Evolutionary conservation across 2,329 filamentous ascomycete genomes (phyloP).

Genomic region (Penicillium sp.): DNA sequence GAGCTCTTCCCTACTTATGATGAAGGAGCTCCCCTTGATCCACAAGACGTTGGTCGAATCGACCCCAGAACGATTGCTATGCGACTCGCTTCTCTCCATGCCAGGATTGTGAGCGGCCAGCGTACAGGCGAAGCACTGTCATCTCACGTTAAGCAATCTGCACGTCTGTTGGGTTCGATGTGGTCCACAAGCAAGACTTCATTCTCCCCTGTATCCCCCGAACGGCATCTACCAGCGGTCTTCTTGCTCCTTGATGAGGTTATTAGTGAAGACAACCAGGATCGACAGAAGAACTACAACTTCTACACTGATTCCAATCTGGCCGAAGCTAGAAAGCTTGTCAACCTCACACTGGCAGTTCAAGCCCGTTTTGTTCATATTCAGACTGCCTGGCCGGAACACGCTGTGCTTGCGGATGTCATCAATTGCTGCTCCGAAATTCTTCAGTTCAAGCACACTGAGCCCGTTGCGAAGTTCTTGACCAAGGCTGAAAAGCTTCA

Average conservation of each 20-base stretch:
- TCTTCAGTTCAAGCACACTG: slow-evolving; percentile 74
- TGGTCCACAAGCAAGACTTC: slow-evolving; percentile 30
- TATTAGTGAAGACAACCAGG: slow-evolving; percentile 53
- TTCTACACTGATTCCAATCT: slow-evolving; percentile 88
- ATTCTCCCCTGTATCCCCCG: slow-evolving; percentile 40
- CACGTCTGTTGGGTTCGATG: slow-evolving; percentile 39
- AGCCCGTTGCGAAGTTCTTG: slow-evolving; percentile 84
- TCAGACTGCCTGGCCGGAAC: slow-evolving; percentile 65
- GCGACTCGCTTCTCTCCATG: slow-evolving; percentile 65
- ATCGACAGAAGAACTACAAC: slow-evolving; percentile 66
- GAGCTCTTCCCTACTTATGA: slow-evolving; percentile 82
- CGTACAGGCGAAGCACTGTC: slow-evolving; percentile 35
- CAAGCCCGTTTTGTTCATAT: slow-evolving; percentile 75
- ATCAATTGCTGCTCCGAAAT: slow-evolving; percentile 74
- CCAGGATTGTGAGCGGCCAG: slow-evolving; percentile 44
- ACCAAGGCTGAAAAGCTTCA: slow-evolving; percentile 88
- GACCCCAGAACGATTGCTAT: slow-evolving; percentile 62
- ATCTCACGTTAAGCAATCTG: slow-evolving; percentile 40
- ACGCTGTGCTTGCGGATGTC: slow-evolving; percentile 82
- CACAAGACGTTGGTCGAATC: slow-evolving; percentile 30
- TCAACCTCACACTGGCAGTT: slow-evolving; percentile 70
- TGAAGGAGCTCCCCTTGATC: slow-evolving; percentile 52
- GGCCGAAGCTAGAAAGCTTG: slow-evolving; percentile 73
- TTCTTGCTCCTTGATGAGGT: slow-evolving; percentile 69
- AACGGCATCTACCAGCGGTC: slow-evolving; percentile 67